Conservation (phyloP, 2,329 filamentous ascomycete species). For the Arthrobotrys entomopaga region DNA sequence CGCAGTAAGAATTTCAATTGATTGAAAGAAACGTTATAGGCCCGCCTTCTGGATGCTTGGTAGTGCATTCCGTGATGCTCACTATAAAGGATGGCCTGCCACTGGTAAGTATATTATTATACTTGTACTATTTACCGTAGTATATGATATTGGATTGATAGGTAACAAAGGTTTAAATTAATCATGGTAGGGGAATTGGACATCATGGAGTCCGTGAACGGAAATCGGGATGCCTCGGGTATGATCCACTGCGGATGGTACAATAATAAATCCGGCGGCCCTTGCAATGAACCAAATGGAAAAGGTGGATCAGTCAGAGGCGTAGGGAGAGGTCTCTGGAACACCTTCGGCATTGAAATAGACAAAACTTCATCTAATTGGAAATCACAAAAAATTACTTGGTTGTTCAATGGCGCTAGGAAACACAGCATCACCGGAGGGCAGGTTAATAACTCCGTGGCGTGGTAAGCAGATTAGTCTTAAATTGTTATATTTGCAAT, state of each 20-base stretch:
- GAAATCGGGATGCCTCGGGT: conserved; percentile 61
- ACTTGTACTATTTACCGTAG: background rate
- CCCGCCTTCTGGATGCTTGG: conserved; percentile 66
- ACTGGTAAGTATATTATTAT: conserved; percentile 20
- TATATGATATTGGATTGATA: background rate
- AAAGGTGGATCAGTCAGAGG: conserved; percentile 55
- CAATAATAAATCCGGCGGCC: conserved; percentile 39
- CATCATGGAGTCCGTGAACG: conserved; percentile 65
- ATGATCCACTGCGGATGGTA: conserved; percentile 64
- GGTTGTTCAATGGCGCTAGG: conserved; percentile 61
- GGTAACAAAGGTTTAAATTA: background rate
- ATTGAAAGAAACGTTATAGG: conserved; percentile 60
- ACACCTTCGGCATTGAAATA: conserved; percentile 61
- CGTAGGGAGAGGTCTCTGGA: conserved; percentile 60
- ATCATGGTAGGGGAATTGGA: conserved; percentile 64
- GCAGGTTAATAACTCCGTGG: conserved; percentile 57
- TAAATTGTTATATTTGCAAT: background rate
- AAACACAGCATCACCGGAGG: conserved; percentile 59
- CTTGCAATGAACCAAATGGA: conserved; percentile 63
- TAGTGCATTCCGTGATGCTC: conserved; percentile 61
- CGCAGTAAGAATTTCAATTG: background rate
- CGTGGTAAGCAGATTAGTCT: conserved; percentile 17
- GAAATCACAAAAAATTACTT: conserved; percentile 61
- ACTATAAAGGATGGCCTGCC: conserved; percentile 63
- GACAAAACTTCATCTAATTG: conserved; percentile 60